phyloP scores from a whole-genome alignment of 768 basidiomycete species.

The Crucibulum laeve region DNA sequence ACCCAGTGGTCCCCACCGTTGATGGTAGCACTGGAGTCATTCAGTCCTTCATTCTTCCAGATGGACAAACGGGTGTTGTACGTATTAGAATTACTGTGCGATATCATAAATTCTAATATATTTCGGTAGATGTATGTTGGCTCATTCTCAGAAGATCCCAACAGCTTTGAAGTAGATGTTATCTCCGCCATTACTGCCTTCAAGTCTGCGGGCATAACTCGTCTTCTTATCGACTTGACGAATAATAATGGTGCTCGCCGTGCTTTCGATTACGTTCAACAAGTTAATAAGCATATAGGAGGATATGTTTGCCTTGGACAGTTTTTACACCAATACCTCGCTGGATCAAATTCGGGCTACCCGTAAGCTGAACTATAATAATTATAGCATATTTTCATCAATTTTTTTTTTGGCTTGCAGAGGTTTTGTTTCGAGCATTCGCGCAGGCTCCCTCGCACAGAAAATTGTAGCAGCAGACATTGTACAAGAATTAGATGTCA shows the following conservation, averaged over 20 bases:
- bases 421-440: slow-evolving; percentile 51
- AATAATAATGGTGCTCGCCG: slow-evolving; percentile 68
- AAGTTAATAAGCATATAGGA: no score
- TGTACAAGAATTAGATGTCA: slow-evolving; percentile 29
- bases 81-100: slow-evolving; percentile 15
- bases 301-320: slow-evolving; percentile 60
- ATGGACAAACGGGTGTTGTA: slow-evolving; percentile 56
- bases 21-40: slow-evolving; percentile 47
- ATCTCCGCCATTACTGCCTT: slow-evolving; percentile 40
- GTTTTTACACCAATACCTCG: slow-evolving; percentile 55
- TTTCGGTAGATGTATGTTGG: slow-evolving; percentile 53
- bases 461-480: slow-evolving; percentile 55
- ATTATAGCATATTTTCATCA: no score
- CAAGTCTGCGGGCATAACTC: slow-evolving; percentile 41
- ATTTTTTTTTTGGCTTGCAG: slow-evolving; percentile 19
- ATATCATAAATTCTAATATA: background rate
- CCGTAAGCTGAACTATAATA: no score
- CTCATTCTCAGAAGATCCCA: slow-evolving; percentile 47
- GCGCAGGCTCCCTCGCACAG: slow-evolving; percentile 53
- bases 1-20: slow-evolving; percentile 40
- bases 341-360: slow-evolving; percentile 43
- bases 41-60: slow-evolving; percentile 52
- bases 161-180: slow-evolving; percentile 47
- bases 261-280: no score
- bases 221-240: slow-evolving; percentile 52